These are phyloP conservation scores for Phylloporus arenicola DNA, from an alignment of 768 basidiomycete species.

Conservation along the genomic window DNA sequence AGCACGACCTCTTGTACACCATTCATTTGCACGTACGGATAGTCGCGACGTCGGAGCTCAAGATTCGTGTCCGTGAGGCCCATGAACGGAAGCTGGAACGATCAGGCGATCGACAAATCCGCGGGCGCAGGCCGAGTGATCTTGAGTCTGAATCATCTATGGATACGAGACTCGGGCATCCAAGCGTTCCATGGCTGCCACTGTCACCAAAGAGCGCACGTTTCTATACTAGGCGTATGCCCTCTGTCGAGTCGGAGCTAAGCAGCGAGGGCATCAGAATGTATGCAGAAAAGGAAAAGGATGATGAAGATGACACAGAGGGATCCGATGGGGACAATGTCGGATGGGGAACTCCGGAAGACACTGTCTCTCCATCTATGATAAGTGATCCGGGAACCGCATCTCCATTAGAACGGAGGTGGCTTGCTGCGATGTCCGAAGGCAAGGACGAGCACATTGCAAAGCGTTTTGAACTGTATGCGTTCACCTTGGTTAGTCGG, in stretches of 20 bases:
- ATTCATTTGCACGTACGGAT: slow-evolving; percentile 83
- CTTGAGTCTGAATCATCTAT: slow-evolving; percentile 18
- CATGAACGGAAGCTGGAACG: slow-evolving; percentile 36
- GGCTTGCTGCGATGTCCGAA: slow-evolving; percentile 89
- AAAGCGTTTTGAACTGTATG: slow-evolving; percentile 75
- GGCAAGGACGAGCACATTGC: slow-evolving; percentile 67
- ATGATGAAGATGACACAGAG: slow-evolving; percentile 30
- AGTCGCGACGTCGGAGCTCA: slow-evolving; percentile 71
- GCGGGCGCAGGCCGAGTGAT: slow-evolving; percentile 19
- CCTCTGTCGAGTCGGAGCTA: slow-evolving; percentile 43
- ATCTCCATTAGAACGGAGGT: slow-evolving; percentile 69
- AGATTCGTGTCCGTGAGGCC: slow-evolving; percentile 54
- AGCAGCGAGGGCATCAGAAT: slow-evolving; percentile 36
- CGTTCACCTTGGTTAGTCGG: slow-evolving; percentile 3
- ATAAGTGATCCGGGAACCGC: slow-evolving; percentile 82
- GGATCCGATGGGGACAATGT: slow-evolving; percentile 44
- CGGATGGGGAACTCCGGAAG: slow-evolving; percentile 47
- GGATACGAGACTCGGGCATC: slow-evolving; percentile 10
- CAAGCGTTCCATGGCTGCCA: slow-evolving; percentile 43
- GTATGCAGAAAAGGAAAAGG: slow-evolving; percentile 29
- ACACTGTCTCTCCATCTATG: slow-evolving; percentile 52
- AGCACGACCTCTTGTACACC: slow-evolving; percentile 77
- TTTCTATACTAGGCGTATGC: slow-evolving; percentile 39
- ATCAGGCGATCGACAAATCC: slow-evolving; percentile 9
- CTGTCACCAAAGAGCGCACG: slow-evolving; percentile 52